phyloP scores from a whole-genome alignment of 2,329 filamentous ascomycete genomes.

The Ophiocordyceps sinensis region DNA sequence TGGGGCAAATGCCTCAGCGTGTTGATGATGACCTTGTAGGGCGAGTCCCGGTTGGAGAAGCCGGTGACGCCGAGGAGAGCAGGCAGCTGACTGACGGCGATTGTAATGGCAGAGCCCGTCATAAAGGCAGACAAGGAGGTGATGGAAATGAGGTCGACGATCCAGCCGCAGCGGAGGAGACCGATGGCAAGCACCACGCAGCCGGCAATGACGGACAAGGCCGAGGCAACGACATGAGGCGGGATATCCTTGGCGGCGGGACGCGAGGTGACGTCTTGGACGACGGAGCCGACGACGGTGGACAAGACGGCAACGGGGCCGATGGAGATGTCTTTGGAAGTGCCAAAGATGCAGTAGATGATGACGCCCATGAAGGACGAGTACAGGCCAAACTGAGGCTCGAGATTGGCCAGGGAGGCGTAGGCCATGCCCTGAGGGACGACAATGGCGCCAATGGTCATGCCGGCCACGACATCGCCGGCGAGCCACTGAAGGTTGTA shows the following conservation, averaged over 20 bases:
- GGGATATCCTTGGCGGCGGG: slow-evolving; percentile 36
- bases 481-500: slow-evolving; percentile 85
- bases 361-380: slow-evolving; percentile 93
- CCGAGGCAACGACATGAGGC: slow-evolving; percentile 58
- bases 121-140: slow-evolving; percentile 89
- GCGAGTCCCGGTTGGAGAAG: slow-evolving; percentile 61
- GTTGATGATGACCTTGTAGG: slow-evolving; percentile 75
- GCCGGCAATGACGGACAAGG: slow-evolving; percentile 64
- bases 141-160: slow-evolving; percentile 86
- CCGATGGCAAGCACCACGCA: slow-evolving; percentile 67
- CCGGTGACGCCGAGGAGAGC: slow-evolving; percentile 64
- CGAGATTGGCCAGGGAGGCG: slow-evolving; percentile 67
- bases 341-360: slow-evolving; percentile 96
- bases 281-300: slow-evolving; percentile 72
- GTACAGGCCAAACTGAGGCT: slow-evolving; percentile 63
- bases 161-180: slow-evolving; percentile 67
- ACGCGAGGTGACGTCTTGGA: slow-evolving; percentile 43
- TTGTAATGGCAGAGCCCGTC: slow-evolving; percentile 88
- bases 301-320: slow-evolving; percentile 94
- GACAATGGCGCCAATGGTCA: slow-evolving; percentile 50
- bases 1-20: slow-evolving; percentile 56
- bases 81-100: slow-evolving; percentile 71
- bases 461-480: slow-evolving; percentile 73
- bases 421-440: slow-evolving; percentile 98
- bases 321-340: slow-evolving; percentile 96